Evolutionary conservation across 2,329 filamentous ascomycete species (phyloP).

Genomic region (Pyrenochaeta sp.): DNA sequence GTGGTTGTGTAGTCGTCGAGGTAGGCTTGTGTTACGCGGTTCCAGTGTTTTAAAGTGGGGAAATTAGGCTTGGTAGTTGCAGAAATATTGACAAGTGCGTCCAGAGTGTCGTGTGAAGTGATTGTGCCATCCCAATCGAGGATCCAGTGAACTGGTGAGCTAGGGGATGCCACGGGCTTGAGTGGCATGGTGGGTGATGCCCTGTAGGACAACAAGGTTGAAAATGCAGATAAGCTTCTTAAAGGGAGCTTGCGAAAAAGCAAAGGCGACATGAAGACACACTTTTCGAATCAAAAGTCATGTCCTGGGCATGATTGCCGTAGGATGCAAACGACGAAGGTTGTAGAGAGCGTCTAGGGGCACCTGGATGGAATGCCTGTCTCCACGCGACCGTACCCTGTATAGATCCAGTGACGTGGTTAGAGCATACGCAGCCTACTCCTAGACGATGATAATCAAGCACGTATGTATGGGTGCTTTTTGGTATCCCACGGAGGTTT

Average conservation of each 20-base stretch:
- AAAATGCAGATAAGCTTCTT: background rate
- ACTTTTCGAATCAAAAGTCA: too few species aligned
- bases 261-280: too few species aligned
- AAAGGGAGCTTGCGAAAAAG: too few species aligned
- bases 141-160: slow-evolving; percentile 45
- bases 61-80: slow-evolving; percentile 33
- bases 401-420: too few species aligned
- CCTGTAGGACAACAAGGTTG: background rate
- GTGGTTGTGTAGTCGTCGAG: slow-evolving; percentile 50
- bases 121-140: slow-evolving; percentile 61
- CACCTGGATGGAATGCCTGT: too few species aligned
- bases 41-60: slow-evolving; percentile 44
- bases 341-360: too few species aligned
- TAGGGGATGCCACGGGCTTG: background rate
- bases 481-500: slow-evolving; percentile 7
- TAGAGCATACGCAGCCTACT: too few species aligned
- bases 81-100: slow-evolving; percentile 52
- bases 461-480: too few species aligned
- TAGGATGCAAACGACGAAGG: too few species aligned
- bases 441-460: too few species aligned
- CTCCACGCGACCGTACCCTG: too few species aligned
- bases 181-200: slow-evolving; percentile 20
- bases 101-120: slow-evolving; percentile 55
- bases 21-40: slow-evolving; percentile 51
- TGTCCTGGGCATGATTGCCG: too few species aligned